Base-by-base conservation (phyloP, 192 early-diverging fungal species). In the Entomortierella parvispora region DNA sequence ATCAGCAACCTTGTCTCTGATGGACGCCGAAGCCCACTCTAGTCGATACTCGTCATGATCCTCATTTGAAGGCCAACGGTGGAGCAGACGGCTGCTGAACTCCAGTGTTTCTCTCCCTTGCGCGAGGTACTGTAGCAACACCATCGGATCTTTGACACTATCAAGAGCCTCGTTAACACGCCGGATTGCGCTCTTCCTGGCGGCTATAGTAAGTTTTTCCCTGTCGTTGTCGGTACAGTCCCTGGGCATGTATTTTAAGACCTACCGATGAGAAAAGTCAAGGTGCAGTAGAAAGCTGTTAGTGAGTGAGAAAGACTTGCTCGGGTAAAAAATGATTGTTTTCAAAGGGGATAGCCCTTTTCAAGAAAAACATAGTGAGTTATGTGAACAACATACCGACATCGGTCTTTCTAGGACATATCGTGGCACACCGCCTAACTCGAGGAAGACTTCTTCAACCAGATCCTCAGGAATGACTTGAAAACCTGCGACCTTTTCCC, bases 21-120 rank as follows among this genome's bases (percentile, higher is more conserved):
- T 47, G 32, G 47, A 25, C 43, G 29, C 15, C 31, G 49, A 40
- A n/a, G 68, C 59, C 68, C 58, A 71, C 43, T 40, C 32, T 34
- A 62, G 18, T 0, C 20, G 59, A 37, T 48, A 54, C 0, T 28
- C 43, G 20, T 20, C 15, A 53, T 69, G 59, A 46, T 54, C 59
- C 4, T 45, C 18, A 62, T 60, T 22, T 17, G 29, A 28, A 23
- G 59, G 60, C 59, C 60, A 71, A 23, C 32, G 68, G 53, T 71
- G 59, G 23, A 71, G 23, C 59, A 62, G 50, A 42, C 26, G 68
- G 54, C 51, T 70, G 43, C 68, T 70, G 53, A 71, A 55, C 23
- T 71, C 26, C 34, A 62, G 42, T 31, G 29, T 44, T 15, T 26
- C 31, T 28, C 28, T 45, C 31, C 31, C 52, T 69, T 61, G 48